Percentiles rank a stretch among this genome's conserved stretches.
These are phyloP conservation scores for Penicillium sp. DNA, from an alignment of 2,329 filamentous ascomycete species.

Conservation along the genomic window DNA sequence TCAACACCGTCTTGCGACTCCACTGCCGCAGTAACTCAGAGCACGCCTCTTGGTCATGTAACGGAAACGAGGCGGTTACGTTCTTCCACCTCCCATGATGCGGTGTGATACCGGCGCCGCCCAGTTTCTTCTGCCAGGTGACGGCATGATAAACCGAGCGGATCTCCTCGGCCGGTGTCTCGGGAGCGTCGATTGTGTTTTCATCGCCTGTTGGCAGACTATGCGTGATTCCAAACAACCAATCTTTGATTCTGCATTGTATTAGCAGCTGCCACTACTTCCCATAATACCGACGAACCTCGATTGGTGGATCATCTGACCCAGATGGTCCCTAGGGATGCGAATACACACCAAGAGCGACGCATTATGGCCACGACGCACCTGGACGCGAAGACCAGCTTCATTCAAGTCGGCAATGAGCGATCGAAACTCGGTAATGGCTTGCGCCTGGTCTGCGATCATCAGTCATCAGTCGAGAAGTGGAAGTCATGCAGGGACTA, in stretches of 20 bases:
- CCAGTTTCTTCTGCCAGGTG: slow-evolving; percentile 65
- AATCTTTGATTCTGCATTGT: slow-evolving; percentile 72
- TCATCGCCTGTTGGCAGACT: slow-evolving; percentile 71
- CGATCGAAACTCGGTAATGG: slow-evolving; percentile 69
- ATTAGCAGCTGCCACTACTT: background rate
- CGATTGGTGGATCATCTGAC: slow-evolving; percentile 75
- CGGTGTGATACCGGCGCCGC: slow-evolving; percentile 72
- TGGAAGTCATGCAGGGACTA: background rate
- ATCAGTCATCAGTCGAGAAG: slow-evolving; percentile 11
- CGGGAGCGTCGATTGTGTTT: slow-evolving; percentile 64
- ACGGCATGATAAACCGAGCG: slow-evolving; percentile 84
- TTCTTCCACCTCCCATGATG: slow-evolving; percentile 65
- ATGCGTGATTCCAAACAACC: slow-evolving; percentile 81
- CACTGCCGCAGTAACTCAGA: slow-evolving; percentile 68
- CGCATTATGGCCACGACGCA: slow-evolving; percentile 69
- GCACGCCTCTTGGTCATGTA: slow-evolving; percentile 74
- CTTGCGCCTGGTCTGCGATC: slow-evolving; percentile 58
- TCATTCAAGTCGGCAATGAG: slow-evolving; percentile 69
- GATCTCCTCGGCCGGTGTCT: slow-evolving; percentile 82
- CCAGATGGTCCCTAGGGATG: slow-evolving; percentile 70
- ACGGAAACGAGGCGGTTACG: slow-evolving; percentile 71
- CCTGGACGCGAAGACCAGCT: slow-evolving; percentile 82
- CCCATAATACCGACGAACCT: slow-evolving; percentile 44
- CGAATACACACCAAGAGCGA: slow-evolving; percentile 79
- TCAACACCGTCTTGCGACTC: slow-evolving; percentile 59